Evolutionary conservation across 2,329 filamentous ascomycete species (phyloP).

Genomic region (Clarireedia monteithiana): DNA sequence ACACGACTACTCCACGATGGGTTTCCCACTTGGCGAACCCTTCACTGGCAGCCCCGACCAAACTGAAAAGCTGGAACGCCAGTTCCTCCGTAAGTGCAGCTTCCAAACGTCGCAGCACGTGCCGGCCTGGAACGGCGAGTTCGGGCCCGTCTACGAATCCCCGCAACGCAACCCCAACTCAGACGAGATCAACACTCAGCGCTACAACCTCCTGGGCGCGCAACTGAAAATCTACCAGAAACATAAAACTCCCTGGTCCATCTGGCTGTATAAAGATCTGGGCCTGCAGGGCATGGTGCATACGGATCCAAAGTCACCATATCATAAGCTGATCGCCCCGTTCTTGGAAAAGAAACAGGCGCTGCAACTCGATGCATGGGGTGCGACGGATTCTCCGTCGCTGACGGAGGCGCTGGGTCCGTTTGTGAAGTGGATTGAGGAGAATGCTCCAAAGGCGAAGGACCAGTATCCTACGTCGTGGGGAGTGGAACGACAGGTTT

Average conservation of each 20-base stretch:
- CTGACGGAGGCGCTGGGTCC: conserved; percentile 16
- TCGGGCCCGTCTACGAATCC: conserved; percentile 36
- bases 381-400: conserved; percentile 32
- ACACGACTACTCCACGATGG: conserved; percentile 46
- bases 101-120: conserved; percentile 36
- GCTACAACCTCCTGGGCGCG: conserved; percentile 39
- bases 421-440: conserved; percentile 29
- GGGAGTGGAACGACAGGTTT: conserved; percentile 42
- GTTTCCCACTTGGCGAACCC: conserved; percentile 37
- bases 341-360: conserved; percentile 49
- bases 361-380: conserved; percentile 49
- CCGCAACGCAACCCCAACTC: conserved; percentile 26
- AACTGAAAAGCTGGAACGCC: conserved; percentile 32
- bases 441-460: conserved; percentile 34
- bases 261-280: conserved; percentile 53
- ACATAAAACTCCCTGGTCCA: conserved; percentile 47
- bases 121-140: conserved; percentile 45
- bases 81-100: conserved; percentile 36
- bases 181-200: conserved; percentile 34
- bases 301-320: conserved; percentile 33
- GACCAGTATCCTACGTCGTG: conserved; percentile 32
- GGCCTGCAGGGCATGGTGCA: conserved; percentile 49
- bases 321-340: conserved; percentile 42
- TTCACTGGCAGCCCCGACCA: conserved; percentile 38
- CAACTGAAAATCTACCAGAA: conserved; percentile 45